A percentile compares a stretch with the other conserved stretches of the same genome.
Evolutionary conservation across 2,329 filamentous ascomycete species (phyloP).

Genomic region (Parafenestella ontariensis): DNA sequence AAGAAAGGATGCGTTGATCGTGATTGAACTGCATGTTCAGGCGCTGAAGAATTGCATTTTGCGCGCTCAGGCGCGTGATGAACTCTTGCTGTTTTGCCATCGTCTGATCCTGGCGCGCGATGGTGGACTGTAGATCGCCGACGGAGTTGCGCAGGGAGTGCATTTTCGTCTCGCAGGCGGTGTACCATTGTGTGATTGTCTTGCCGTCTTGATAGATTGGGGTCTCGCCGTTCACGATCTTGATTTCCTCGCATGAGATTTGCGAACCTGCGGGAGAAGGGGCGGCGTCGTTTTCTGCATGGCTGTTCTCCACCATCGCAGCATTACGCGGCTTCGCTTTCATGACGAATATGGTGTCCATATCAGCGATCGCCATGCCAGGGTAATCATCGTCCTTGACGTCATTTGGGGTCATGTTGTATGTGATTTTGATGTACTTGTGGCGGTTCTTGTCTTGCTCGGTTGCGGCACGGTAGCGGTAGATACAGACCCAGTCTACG

Average conservation of each 20-base stretch:
- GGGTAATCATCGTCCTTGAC: conserved; percentile 11
- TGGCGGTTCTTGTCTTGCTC: background rate
- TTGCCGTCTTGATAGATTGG: background rate
- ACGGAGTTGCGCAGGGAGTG: background rate
- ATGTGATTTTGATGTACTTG: conserved; percentile 11
- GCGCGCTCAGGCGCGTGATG: background rate
- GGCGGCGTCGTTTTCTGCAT: background rate
- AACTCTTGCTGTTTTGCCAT: background rate
- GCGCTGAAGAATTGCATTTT: background rate
- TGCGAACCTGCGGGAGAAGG: background rate
- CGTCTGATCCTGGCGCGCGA: background rate
- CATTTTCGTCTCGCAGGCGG: background rate
- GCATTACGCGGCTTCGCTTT: background rate
- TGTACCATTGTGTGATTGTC: background rate
- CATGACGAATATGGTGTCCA: conserved; percentile 21
- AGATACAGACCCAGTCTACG: conserved; percentile 18
- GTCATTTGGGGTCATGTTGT: conserved; percentile 16
- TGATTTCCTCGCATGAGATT: conserved; percentile 1
- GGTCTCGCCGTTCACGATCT: conserved; percentile 9
- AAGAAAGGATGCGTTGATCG: no score
- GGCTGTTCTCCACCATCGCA: background rate
- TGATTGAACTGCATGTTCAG: background rate
- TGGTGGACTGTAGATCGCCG: background rate
- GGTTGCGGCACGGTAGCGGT: conserved; percentile 6
- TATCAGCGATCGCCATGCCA: conserved; percentile 3